Conservation (phyloP, 495 filamentous ascomycete genomes). For the Penicillium salamii region DNA sequence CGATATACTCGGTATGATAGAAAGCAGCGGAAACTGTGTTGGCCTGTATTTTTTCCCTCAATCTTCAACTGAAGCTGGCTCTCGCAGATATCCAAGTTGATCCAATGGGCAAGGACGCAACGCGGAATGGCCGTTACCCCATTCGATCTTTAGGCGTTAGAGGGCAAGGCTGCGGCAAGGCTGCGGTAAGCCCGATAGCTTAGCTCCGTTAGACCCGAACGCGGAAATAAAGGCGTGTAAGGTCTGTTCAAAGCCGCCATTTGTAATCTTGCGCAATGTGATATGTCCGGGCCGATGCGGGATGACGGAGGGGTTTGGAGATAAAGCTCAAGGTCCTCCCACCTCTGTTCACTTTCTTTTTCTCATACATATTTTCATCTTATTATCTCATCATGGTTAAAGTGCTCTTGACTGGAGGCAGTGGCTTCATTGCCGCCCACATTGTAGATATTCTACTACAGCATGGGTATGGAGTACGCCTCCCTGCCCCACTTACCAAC, state of each 20-base stretch:
- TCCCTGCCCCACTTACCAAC: background rate
- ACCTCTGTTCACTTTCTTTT: background rate
- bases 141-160: too few species aligned
- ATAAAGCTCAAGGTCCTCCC: slow-evolving; percentile 13
- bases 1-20: too few species aligned
- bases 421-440: slow-evolving; percentile 77
- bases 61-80: too few species aligned
- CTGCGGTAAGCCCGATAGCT: background rate
- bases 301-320: slow-evolving; percentile 25
- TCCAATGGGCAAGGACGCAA: too few species aligned
- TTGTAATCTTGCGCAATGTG: slow-evolving; percentile 17
- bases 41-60: too few species aligned
- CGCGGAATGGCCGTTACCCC: too few species aligned
- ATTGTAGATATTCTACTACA: slow-evolving; percentile 72
- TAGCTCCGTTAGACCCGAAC: background rate
- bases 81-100: too few species aligned
- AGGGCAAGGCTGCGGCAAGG: too few species aligned
- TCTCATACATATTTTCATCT: background rate
- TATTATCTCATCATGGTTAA: slow-evolving; percentile 32
- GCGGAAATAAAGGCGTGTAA: too few species aligned
- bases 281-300: slow-evolving; percentile 10
- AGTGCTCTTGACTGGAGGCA: slow-evolving; percentile 51
- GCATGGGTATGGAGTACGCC: slow-evolving; percentile 40
- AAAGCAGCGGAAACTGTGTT: too few species aligned
- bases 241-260: too few species aligned